These are phyloP conservation scores for Pseudopyricularia javanii DNA, from an alignment of 2,329 filamentous ascomycete species.

Conservation along the genomic window DNA sequence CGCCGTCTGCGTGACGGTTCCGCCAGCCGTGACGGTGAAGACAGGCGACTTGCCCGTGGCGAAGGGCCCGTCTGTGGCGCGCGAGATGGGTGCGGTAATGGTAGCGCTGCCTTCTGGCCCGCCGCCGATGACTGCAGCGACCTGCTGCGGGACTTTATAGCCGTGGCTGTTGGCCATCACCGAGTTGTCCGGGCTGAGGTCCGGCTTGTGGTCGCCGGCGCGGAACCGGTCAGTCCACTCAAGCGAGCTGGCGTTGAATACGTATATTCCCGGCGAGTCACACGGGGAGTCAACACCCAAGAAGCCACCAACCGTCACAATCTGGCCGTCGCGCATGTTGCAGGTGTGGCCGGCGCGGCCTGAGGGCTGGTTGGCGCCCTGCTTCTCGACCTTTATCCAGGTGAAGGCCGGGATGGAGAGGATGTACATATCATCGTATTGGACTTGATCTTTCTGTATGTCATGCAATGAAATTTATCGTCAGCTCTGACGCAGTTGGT, in stretches of 20 bases:
- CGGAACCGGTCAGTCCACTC: conserved; percentile 52
- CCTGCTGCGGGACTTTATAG: conserved; percentile 51
- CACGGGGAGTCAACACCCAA: conserved; percentile 47
- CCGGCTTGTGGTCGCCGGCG: conserved; percentile 35
- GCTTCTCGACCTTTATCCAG: conserved; percentile 53
- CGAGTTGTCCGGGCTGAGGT: conserved; percentile 34
- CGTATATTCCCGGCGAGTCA: conserved; percentile 58
- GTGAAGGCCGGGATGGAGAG: conserved; percentile 61
- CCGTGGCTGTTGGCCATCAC: conserved; percentile 47
- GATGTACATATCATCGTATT: conserved; percentile 66
- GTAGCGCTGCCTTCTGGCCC: conserved; percentile 34
- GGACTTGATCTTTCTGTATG: conserved; percentile 30
- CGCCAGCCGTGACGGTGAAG: conserved; percentile 49
- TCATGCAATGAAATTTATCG: not conserved
- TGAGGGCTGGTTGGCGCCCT: conserved; percentile 39
- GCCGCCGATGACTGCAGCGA: conserved; percentile 35
- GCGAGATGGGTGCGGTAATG: conserved; percentile 48
- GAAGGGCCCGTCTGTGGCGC: conserved; percentile 55
- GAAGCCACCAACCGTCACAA: conserved; percentile 60
- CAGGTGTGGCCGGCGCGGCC: conserved; percentile 58
- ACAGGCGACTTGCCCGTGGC: conserved; percentile 57
- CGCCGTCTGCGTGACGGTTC: conserved; percentile 30
- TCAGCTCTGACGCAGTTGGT: not conserved
- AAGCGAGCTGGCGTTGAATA: conserved; percentile 57
- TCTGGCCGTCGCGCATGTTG: conserved; percentile 55